A percentile compares a stretch with the other conserved stretches of the same genome.
Conservation (phyloP, 2,329 filamentous ascomycete genomes). For the Stagonosporopsis chrysanthemi region DNA sequence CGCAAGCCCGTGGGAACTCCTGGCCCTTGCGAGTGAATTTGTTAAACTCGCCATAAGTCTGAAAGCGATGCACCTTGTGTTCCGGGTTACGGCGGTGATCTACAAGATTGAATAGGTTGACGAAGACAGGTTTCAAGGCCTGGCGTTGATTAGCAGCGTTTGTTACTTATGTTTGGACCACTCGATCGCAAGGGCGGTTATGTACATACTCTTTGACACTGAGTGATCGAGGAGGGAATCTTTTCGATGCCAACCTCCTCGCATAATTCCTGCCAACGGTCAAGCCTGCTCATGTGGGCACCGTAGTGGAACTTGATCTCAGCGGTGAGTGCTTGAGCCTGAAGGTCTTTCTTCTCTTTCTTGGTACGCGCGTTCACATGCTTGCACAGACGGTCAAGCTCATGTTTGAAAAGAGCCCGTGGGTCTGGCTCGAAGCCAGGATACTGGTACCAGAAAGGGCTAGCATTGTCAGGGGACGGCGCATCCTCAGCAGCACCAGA, state of each 20-base stretch:
- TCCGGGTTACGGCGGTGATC: constrained; percentile 34
- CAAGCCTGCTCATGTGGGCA: constrained; percentile 22
- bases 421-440: constrained; percentile 26
- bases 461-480: constrained; percentile 2
- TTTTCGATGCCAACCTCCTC: constrained; percentile 30
- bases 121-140: constrained; percentile 29
- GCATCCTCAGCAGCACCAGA: background rate
- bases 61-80: constrained; percentile 20
- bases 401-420: constrained; percentile 25
- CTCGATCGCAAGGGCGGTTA: background rate
- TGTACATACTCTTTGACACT: constrained; percentile 30
- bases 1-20: constrained; percentile 26
- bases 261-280: constrained; percentile 38
- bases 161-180: background rate
- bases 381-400: constrained; percentile 29
- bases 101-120: constrained; percentile 37
- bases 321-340: constrained; percentile 24
- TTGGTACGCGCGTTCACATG: constrained; percentile 3
- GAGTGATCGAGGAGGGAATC: constrained; percentile 28
- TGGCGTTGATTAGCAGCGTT: constrained; percentile 15
- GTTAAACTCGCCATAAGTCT: constrained; percentile 25
- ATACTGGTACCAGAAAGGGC: constrained; percentile 29
- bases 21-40: constrained; percentile 24
- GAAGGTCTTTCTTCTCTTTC: constrained; percentile 7
- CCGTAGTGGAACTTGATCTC: constrained; percentile 34